phyloP scores from a whole-genome alignment of 768 basidiomycete genomes.

The Rhodocollybia butyracea region DNA sequence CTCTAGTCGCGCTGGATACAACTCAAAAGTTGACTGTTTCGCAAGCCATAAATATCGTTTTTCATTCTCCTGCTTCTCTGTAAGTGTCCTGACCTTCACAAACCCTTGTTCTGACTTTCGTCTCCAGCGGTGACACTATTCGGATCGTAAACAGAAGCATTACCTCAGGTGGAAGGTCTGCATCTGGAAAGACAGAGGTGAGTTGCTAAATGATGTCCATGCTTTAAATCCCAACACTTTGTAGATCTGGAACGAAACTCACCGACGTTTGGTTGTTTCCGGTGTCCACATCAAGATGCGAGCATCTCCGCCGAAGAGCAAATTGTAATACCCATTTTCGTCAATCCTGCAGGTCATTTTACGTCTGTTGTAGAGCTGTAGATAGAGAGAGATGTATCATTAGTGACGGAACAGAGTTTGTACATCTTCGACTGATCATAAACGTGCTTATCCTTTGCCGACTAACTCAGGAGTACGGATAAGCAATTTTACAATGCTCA shows the following conservation, averaged over 20 bases:
- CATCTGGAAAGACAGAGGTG: slow-evolving; percentile 32
- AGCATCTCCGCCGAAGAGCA: slow-evolving; percentile 14
- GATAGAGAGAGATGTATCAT: too few relatives aligned
- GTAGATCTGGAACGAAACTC: slow-evolving; percentile 31
- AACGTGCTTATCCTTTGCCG: too few relatives aligned
- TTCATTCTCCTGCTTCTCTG: slow-evolving; percentile 30
- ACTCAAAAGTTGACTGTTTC: slow-evolving; percentile 19
- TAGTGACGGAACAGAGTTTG: too few relatives aligned
- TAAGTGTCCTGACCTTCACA: slow-evolving; percentile 13
- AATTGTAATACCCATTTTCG: neutral
- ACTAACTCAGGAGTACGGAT: too few relatives aligned
- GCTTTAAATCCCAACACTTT: neutral
- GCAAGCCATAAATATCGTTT: slow-evolving; percentile 29
- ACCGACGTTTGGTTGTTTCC: slow-evolving; percentile 27
- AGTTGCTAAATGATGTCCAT: neutral
- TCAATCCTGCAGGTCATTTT: neutral
- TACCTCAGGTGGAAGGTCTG: slow-evolving; percentile 22
- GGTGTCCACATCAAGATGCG: slow-evolving; percentile 31
- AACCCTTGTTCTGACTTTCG: neutral
- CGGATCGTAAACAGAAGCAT: slow-evolving; percentile 31
- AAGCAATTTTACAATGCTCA: too few relatives aligned
- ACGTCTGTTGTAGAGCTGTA: too few relatives aligned
- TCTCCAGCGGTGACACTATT: slow-evolving; percentile 24
- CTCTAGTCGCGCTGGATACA: neutral
- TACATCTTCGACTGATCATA: too few relatives aligned